Evolutionary conservation across 2,329 filamentous ascomycete species (phyloP), one percentile per base, ranked within the genome.

Genomic region (Dendrostoma leiphaemia): DNA sequence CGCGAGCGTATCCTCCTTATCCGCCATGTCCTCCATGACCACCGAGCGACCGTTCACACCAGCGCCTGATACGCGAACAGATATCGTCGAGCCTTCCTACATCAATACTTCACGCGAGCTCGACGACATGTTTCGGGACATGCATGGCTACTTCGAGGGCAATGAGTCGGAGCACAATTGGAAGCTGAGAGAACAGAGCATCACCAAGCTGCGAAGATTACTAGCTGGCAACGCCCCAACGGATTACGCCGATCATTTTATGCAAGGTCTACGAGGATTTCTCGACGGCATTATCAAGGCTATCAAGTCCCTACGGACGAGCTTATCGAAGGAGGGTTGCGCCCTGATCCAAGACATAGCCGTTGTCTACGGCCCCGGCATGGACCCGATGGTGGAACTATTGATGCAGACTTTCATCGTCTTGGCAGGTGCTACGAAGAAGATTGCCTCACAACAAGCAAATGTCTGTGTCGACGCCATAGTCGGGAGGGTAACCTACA

Each of bases 101-200:
- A 84, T 96, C 53, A 90, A 92, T 63, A 93, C 91, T 1, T 80
- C 87, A 61, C 82, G 90, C 62, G 91, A 97, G 66, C 75, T 97
- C n/a, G 92, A 97, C 57, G 91, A 96, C 24, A 84, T 88, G 1
- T 85, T 96, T 67, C 84, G 83, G 60, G 86, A 89, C 29, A 96
- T 97, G 90, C 77, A 86, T 29, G 79, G 79, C 50, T 81, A 81
- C 67, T 97, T 97, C 59, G 91, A 97, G 61, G 92, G 92, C 49
- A 90, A 80, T 67, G 93, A 97, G 73, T 85, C 88, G 0, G 93
- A 97, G 67, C 84, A 89, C 56, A 97, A 97, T 66, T 97, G 93
- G 93, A 69, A 90, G 63, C 86, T 88, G 62, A 82, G 93, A 68
- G 93, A 97, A 69, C 89, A 93, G 73, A 87, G 83, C 65, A 81